A percentile compares a stretch with the other conserved stretches of the same genome.
Evolutionary conservation across 2,329 filamentous ascomycete species (phyloP).

Genomic region (Colletotrichum lentis): DNA sequence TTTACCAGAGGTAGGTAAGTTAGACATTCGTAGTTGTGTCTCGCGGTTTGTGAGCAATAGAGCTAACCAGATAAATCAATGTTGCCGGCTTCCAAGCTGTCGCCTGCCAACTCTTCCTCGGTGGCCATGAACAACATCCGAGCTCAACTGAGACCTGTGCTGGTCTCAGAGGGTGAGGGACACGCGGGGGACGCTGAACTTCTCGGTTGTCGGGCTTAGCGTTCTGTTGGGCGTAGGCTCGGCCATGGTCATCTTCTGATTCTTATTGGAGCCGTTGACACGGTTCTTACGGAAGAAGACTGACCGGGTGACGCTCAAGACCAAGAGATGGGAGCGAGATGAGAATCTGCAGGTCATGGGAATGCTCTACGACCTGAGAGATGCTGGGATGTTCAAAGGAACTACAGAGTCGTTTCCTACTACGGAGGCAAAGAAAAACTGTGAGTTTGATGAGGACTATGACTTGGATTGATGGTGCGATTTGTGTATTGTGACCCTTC

Average conservation of each 20-base stretch:
- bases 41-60: too few relatives aligned
- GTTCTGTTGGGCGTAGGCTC: slow-evolving; percentile 5
- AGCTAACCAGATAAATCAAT: too few relatives aligned
- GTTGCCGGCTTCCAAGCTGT: too few relatives aligned
- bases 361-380: slow-evolving; percentile 18
- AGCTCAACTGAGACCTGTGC: neutral
- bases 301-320: neutral
- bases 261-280: neutral
- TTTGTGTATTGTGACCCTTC: too few relatives aligned
- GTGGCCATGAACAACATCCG: too few relatives aligned
- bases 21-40: too few relatives aligned
- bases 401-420: neutral
- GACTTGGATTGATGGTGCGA: too few relatives aligned
- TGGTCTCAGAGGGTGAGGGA: slow-evolving; percentile 1
- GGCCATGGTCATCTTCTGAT: neutral
- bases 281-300: neutral
- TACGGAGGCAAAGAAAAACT: neutral
- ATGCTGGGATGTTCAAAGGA: slow-evolving; percentile 11
- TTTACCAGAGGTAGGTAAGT: too few relatives aligned
- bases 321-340: slow-evolving; percentile 23
- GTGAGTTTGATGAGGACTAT: slow-evolving; percentile 16
- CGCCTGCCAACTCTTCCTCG: neutral
- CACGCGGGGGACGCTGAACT: slow-evolving; percentile 22
- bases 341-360: slow-evolving; percentile 27
- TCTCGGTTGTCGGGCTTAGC: slow-evolving; percentile 12